Evolutionary conservation across 177 flowering plant species (phyloP), one percentile per base, ranked within the genome.

Genomic region (Telopea speciosissima): DNA sequence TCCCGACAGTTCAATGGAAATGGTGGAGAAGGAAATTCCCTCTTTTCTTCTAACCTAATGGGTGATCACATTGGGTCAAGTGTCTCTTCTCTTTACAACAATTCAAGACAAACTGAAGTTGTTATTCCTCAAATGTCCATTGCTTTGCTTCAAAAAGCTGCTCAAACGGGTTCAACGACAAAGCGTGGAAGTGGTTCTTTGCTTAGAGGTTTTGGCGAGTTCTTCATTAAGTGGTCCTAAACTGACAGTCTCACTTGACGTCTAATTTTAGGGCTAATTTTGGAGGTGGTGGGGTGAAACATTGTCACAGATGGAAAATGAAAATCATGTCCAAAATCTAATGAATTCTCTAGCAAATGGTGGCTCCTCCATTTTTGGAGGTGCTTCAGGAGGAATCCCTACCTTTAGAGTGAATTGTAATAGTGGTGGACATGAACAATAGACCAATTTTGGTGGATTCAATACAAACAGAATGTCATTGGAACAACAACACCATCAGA

Each of bases 101-200:
- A n/a, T n/a, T n/a, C n/a, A n/a, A n/a, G n/a, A n/a, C n/a, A n/a
- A n/a, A n/a, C n/a, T n/a, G n/a, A n/a, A n/a, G n/a, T n/a, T n/a
- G n/a, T n/a, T n/a, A n/a, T n/a, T n/a, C n/a, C n/a, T n/a, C n/a
- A n/a, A n/a, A n/a, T n/a, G n/a, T n/a, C 87, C 59, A 74, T 84
- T 23, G 90, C 92, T 62, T 74, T 90, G 79, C 90, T 89, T 19
- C 91, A 86, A 66, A 87, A 84, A 62, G 91, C 91, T 23, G 88
- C 89, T 63, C 89, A 85, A 69, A 83, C 86, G 81, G 94, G 90
- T 25, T 83, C 89, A 60, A 83, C 88, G 75, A n/a, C n/a, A 90
- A 11, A 85, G 83, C 74, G 72, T 67, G 80, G 73, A 65, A 75
- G 70, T 56, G 63, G 58, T 5, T 67, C 83, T 0, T 69, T 86